Evolutionary conservation across 805 yeast species (phyloP).

Genomic region (Priceomyces haplophilus): DNA sequence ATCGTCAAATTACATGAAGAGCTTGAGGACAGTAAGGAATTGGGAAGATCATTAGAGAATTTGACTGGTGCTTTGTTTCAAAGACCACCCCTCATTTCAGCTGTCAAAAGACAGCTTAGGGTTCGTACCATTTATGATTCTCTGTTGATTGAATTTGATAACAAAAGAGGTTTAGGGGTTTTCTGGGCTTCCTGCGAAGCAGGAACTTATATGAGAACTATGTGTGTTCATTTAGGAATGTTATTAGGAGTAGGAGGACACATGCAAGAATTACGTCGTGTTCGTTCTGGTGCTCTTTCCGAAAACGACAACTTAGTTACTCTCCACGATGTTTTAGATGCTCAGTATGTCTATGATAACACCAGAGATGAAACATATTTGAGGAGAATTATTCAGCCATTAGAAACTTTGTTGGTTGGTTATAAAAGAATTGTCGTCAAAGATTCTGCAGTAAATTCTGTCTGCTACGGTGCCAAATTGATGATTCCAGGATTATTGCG

Average conservation of each 20-base stretch:
- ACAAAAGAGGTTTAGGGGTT: slow-evolving; percentile 94
- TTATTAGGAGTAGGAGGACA: slow-evolving; percentile 98
- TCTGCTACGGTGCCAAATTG: slow-evolving; percentile 97
- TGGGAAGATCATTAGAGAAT: slow-evolving; percentile 85
- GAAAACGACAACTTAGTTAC: slow-evolving; percentile 93
- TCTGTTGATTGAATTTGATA: slow-evolving; percentile 91
- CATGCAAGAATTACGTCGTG: slow-evolving; percentile 99
- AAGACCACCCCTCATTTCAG: slow-evolving; percentile 98
- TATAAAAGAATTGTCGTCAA: slow-evolving; percentile 94
- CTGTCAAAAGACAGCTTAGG: slow-evolving; percentile 98
- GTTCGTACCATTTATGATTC: slow-evolving; percentile 97
- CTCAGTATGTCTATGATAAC: slow-evolving; percentile 97
- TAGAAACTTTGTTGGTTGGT: slow-evolving; percentile 89
- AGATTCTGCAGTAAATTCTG: slow-evolving; percentile 95
- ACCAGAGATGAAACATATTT: slow-evolving; percentile 94
- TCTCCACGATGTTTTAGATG: slow-evolving; percentile 95
- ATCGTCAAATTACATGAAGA: slow-evolving; percentile 94
- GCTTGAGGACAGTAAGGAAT: slow-evolving; percentile 82
- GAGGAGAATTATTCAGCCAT: slow-evolving; percentile 90
- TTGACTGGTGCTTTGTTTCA: slow-evolving; percentile 98
- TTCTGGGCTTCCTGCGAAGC: slow-evolving; percentile 99
- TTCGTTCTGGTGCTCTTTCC: slow-evolving; percentile 91
- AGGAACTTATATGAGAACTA: slow-evolving; percentile 98
- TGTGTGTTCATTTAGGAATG: slow-evolving; percentile 99
- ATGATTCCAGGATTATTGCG: slow-evolving; percentile 98